phyloP scores from a whole-genome alignment of 305 asterid genomes.

The Nicotiana rustica region DNA sequence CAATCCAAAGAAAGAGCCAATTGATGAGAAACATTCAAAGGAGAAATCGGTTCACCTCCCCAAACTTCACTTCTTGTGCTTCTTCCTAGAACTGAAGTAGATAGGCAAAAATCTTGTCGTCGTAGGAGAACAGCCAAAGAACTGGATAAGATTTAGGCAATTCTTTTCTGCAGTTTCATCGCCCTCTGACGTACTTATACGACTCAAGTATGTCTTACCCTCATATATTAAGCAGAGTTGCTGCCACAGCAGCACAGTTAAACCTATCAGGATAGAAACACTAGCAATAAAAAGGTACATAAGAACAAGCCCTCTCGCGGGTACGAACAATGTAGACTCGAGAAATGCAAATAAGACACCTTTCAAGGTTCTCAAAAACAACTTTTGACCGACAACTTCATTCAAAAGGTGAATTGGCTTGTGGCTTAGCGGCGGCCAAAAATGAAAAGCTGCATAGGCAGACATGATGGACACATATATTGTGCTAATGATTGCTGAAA shows the following conservation, averaged over 20 bases:
- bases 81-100: slow-evolving; percentile 74
- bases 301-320: slow-evolving; percentile 76
- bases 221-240: slow-evolving; percentile 79
- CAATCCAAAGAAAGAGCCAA: not conserved
- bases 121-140: slow-evolving; percentile 67
- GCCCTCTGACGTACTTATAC: slow-evolving; percentile 58
- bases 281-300: slow-evolving; percentile 78
- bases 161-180: slow-evolving; percentile 60
- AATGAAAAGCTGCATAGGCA: slow-evolving; percentile 56
- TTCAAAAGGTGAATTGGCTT: slow-evolving; percentile 37
- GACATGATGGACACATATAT: slow-evolving; percentile 62
- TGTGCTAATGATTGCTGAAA: slow-evolving; percentile 74
- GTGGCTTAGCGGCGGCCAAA: slow-evolving; percentile 61
- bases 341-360: slow-evolving; percentile 56
- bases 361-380: slow-evolving; percentile 51
- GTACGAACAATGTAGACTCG: slow-evolving; percentile 62
- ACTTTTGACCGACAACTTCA: slow-evolving; percentile 39
- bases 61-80: slow-evolving; percentile 68
- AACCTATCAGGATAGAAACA: slow-evolving; percentile 75
- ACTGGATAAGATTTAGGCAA: slow-evolving; percentile 69
- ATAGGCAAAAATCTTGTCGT: slow-evolving; percentile 62
- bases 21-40: not conserved
- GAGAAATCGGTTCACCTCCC: slow-evolving; percentile 44
- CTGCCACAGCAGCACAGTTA: slow-evolving; percentile 82
- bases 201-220: slow-evolving; percentile 85